Conservation (phyloP, 768 basidiomycete species). For the Rubroboletus satanas region DNA sequence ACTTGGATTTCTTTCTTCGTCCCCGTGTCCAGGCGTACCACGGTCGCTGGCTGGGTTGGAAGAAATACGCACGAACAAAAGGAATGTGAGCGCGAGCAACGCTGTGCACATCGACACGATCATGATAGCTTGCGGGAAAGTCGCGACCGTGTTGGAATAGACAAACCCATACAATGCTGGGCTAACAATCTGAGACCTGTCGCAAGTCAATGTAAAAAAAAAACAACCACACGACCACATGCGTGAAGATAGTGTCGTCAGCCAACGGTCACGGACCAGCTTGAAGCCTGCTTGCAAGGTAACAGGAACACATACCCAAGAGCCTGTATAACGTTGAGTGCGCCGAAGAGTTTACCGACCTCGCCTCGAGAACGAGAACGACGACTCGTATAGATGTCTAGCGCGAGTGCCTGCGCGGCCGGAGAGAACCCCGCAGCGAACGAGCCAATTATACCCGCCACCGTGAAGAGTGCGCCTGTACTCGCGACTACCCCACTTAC, state of each 20-base stretch:
- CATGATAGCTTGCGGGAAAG: constrained; percentile 68
- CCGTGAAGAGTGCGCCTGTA: constrained; percentile 48
- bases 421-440: constrained; percentile 64
- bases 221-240: not conserved
- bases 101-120: constrained; percentile 45
- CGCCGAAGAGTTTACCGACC: constrained; percentile 75
- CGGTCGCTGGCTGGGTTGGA: not conserved
- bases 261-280: not conserved
- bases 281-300: not conserved
- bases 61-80: constrained; percentile 47
- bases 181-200: constrained; percentile 63
- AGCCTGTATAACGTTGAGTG: constrained; percentile 69
- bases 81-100: constrained; percentile 40
- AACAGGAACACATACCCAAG: constrained; percentile 43
- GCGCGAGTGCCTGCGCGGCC: constrained; percentile 64
- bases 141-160: constrained; percentile 66
- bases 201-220: not conserved
- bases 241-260: not conserved
- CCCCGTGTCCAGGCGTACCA: not conserved
- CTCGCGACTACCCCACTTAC: constrained; percentile 46
- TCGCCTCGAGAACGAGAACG: constrained; percentile 47
- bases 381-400: constrained; percentile 57
- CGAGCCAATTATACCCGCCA: constrained; percentile 47
- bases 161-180: constrained; percentile 71
- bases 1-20: constrained; percentile 3